Percentiles rank a stretch among this genome's conserved stretches.
Evolutionary conservation across 2,329 filamentous ascomycete species (phyloP).

Genomic region (Colletotrichum gigasporum): DNA sequence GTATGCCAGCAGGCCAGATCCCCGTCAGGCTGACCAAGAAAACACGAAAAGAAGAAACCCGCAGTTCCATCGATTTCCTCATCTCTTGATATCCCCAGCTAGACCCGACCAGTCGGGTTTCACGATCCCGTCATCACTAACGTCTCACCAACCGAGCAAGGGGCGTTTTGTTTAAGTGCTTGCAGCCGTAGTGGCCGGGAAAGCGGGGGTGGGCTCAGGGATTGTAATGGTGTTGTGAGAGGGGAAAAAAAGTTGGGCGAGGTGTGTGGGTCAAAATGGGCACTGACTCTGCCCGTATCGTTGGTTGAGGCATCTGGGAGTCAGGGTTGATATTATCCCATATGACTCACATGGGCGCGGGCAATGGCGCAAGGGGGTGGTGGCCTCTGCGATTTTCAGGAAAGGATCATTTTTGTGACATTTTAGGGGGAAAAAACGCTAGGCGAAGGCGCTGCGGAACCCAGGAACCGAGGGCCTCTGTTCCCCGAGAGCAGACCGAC

Average conservation of each 20-base stretch:
- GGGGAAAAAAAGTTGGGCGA: neutral
- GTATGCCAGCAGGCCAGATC: no score
- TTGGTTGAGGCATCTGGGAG: neutral
- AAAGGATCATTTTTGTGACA: no score
- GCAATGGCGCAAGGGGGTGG: neutral
- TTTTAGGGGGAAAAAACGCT: no score
- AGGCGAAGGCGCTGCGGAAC: neutral
- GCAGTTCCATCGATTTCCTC: neutral
- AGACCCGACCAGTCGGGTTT: neutral
- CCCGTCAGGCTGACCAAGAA: no score
- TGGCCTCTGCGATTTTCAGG: no score
- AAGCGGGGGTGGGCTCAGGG: neutral
- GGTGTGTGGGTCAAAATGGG: no score
- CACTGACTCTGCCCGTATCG: no score
- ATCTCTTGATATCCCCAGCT: no score
- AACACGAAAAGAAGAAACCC: neutral
- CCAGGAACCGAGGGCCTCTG: slow-evolving; percentile 10
- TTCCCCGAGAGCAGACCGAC: no score
- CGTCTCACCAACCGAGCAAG: neutral
- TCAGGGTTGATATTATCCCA: neutral
- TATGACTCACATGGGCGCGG: neutral
- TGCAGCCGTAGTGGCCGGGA: slow-evolving; percentile 16
- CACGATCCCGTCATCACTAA: neutral
- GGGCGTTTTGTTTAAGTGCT: slow-evolving; percentile 7
- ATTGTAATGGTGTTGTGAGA: no score